Evolutionary conservation across 108 stramenopile species (phyloP).

Genomic region (Skeletonema marinoi): DNA sequence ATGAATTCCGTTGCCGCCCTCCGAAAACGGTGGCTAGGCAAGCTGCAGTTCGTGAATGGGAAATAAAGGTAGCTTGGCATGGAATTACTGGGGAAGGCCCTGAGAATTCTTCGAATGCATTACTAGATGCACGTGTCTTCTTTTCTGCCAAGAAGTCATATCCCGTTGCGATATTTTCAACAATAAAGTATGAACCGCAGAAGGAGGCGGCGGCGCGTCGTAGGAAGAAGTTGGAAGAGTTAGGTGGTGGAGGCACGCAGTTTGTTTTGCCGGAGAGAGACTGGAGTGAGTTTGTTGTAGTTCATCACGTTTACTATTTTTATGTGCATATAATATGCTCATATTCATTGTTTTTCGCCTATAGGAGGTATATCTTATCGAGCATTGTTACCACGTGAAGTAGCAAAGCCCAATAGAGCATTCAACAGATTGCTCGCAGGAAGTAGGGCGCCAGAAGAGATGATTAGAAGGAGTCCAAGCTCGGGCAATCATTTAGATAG

Average conservation of each 20-base stretch:
- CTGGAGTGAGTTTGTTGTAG: slow-evolving; percentile 55
- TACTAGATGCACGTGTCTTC: slow-evolving; percentile 83
- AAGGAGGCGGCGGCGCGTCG: slow-evolving; percentile 79
- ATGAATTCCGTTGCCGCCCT: slow-evolving; percentile 44
- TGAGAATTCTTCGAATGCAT: slow-evolving; percentile 30
- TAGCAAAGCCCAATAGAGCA: slow-evolving; percentile 41
- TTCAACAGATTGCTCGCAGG: slow-evolving; percentile 40
- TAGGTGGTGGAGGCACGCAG: slow-evolving; percentile 84
- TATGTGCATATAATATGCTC: neutral
- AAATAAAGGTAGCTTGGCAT: slow-evolving; percentile 65
- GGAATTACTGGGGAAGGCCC: slow-evolving; percentile 3
- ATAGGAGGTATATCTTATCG: slow-evolving; percentile 78
- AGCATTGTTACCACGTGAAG: slow-evolving; percentile 50
- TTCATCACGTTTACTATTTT: neutral
- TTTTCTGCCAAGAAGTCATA: slow-evolving; percentile 73
- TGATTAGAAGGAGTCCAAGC: slow-evolving; percentile 11
- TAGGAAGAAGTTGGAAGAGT: slow-evolving; percentile 82
- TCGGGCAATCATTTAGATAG: slow-evolving; percentile 16
- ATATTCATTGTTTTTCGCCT: neutral
- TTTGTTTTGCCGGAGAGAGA: slow-evolving; percentile 84
- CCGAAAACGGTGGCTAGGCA: slow-evolving; percentile 62
- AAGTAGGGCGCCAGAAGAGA: slow-evolving; percentile 3
- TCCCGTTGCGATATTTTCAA: slow-evolving; percentile 72
- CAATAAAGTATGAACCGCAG: slow-evolving; percentile 85
- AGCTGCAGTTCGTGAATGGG: slow-evolving; percentile 78